phyloP scores from a whole-genome alignment of 305 asterid genomes.

The Solanum chacoense region DNA sequence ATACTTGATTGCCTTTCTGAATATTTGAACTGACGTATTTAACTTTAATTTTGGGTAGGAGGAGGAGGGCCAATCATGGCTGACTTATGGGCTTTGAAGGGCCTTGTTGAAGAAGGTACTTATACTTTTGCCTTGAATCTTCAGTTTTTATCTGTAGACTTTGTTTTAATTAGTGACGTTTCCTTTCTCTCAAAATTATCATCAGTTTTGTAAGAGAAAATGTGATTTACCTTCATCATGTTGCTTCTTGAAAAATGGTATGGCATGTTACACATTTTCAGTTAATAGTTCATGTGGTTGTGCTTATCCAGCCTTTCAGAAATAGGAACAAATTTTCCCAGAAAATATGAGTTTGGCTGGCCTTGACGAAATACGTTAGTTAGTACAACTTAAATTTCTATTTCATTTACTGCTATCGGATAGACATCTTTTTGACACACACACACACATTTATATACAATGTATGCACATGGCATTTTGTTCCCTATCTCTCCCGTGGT shows the following conservation, averaged over 20 bases:
- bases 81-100: constrained; percentile 96
- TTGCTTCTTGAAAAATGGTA: neutral
- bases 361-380: neutral
- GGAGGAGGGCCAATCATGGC: constrained; percentile 99
- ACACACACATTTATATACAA: neutral
- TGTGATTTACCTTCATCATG: neutral
- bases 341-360: neutral
- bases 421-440: neutral
- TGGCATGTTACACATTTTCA: neutral
- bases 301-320: neutral
- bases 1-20: neutral
- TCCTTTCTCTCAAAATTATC: neutral
- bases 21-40: neutral
- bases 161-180: neutral
- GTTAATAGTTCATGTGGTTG: neutral
- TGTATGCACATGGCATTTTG: neutral
- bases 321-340: neutral
- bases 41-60: constrained; percentile 32
- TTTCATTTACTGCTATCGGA: neutral
- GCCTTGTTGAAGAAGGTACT: constrained; percentile 80
- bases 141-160: neutral
- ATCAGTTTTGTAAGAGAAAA: neutral
- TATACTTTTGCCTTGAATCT: neutral
- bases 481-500: neutral
- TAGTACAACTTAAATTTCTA: neutral